Base-by-base conservation (phyloP, 2,329 filamentous ascomycete genomes). In the Fusarium compactum region DNA sequence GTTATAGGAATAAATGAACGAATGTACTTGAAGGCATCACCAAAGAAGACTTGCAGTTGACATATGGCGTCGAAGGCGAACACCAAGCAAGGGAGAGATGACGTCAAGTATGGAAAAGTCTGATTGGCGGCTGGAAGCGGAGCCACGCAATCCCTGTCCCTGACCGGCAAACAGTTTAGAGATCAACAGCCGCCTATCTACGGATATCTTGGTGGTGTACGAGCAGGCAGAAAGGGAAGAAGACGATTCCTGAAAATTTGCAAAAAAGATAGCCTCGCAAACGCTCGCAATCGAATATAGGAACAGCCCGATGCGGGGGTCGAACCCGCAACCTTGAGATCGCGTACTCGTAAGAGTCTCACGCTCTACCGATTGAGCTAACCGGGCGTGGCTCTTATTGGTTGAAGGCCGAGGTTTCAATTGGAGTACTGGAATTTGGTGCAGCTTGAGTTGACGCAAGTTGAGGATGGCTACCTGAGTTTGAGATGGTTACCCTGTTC, bases 241-340 rank as follows among this genome's bases (percentile, higher is more conserved):
- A 16, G 18, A 44, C 12, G n/a, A 14, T 14, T 29, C 16, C 30
- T 20, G 6, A 11, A n/a, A 20, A 38, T 16, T 16, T 12, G 12
- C 18, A 43, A 65, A 65, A 69, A 69, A 61, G 29, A 58, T 58
- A 54, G 54, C 47, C 66, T 65, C 47, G 50, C 59, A 51, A 40
- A 34, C 24, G 54, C 53, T 68, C 65, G 59, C 65, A 69, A 64
- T 68, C 40, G 59, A 55, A 67, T 58, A 62, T 69, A 66, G 67
- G 65, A 69, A 69, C 40, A 80, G 78, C 79, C 79, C 78, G 76
- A 80, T 78, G 78, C 78, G 79, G 80, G 79, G 79, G 78, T 85
- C 83, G 84, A 86, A 87, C 85, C 83, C 83, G 82, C 83, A 85
- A 82, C 83, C 84, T 85, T 85, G 82, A 85, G 84, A 85, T 85